phyloP scores from a whole-genome alignment of 345 rosid genomes.

The Rhizophora mangle region DNA sequence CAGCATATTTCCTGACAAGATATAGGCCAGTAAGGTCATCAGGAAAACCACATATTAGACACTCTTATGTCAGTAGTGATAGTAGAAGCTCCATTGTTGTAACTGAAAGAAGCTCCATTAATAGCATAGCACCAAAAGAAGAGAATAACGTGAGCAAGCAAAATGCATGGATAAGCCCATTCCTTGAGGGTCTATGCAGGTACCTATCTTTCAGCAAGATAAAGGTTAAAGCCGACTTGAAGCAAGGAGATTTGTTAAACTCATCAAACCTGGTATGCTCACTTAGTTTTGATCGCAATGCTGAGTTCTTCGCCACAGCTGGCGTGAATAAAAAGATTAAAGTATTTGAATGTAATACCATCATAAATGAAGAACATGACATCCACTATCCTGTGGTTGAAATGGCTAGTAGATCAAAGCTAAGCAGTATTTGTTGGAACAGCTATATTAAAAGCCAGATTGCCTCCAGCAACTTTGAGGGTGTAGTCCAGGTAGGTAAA shows the following conservation, averaged over 20 bases:
- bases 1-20: slow-evolving; percentile 82
- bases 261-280: slow-evolving; percentile 89
- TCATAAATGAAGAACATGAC: slow-evolving; percentile 62
- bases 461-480: slow-evolving; percentile 98
- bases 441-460: slow-evolving; percentile 86
- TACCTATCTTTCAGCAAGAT: slow-evolving; percentile 77
- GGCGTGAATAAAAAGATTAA: slow-evolving; percentile 94
- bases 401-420: slow-evolving; percentile 73
- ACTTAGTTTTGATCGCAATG: slow-evolving; percentile 84
- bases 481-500: slow-evolving; percentile 78
- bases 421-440: slow-evolving; percentile 92
- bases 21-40: slow-evolving; percentile 50
- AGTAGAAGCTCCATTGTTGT: slow-evolving; percentile 66
- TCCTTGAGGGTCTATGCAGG: slow-evolving; percentile 93
- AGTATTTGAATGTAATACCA: slow-evolving; percentile 75
- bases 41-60: slow-evolving; percentile 46
- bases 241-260: slow-evolving; percentile 86
- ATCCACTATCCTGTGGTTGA: slow-evolving; percentile 94
- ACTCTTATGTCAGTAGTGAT: slow-evolving; percentile 61
- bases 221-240: slow-evolving; percentile 82
- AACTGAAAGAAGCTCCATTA: slow-evolving; percentile 78
- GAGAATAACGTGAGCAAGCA: slow-evolving; percentile 37
- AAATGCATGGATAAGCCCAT: slow-evolving; percentile 88
- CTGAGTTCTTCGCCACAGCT: slow-evolving; percentile 90
- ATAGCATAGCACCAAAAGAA: slow-evolving; percentile 51